Base-by-base conservation (phyloP, 2,329 filamentous ascomycete genomes). In the Cercospora canescens region DNA sequence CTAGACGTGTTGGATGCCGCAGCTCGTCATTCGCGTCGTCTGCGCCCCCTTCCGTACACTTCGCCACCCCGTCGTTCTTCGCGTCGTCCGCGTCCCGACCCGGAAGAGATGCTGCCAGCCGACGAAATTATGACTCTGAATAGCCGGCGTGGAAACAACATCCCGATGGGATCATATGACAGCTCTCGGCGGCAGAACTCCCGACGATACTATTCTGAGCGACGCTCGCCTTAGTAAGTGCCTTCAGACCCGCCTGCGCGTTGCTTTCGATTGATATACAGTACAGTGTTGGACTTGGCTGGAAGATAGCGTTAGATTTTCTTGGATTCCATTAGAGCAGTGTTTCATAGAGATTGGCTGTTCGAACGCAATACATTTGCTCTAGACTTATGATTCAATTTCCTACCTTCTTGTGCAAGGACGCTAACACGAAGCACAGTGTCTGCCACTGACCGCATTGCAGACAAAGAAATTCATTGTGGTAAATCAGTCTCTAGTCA, bases 151-250 rank as follows among this genome's bases (percentile, higher is more conserved):
- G 28, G 41, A 24, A 26, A 14, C 58, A n/a, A n/a, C n/a, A 48
- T 21, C 58, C 58, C 14, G 2, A 16, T 45, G 41, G 39, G n/a
- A n/a, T 37, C 18, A 18, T 50, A 60, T 18, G 58, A 30, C 35
- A 6, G 58, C 32, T 50, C 37, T 50, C 58, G 24, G 12, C 45
- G 41, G 39, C 28, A n/a, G n/a, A n/a, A 26, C 3, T 60, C 55
- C 12, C 32, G 34, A 18, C 26, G n/a, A 21, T 26, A 48, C 37
- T 12, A 18, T 30, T 45, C 37, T 60, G 58, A 60, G 26, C 37
- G 39, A 26, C 24, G 58, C 18, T n/a, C 16, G 21, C 58, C 37
- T 50, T 48, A 41, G 58, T 60, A 60, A 60, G 58, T 60, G 26
- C 2, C 41, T 32, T 30, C 16, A 18, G 14, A 3, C 18, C 9